Percentiles rank a stretch among this genome's conserved stretches.
Conservation (phyloP, 2,329 filamentous ascomycete genomes). For the Passalora sequoiae region DNA sequence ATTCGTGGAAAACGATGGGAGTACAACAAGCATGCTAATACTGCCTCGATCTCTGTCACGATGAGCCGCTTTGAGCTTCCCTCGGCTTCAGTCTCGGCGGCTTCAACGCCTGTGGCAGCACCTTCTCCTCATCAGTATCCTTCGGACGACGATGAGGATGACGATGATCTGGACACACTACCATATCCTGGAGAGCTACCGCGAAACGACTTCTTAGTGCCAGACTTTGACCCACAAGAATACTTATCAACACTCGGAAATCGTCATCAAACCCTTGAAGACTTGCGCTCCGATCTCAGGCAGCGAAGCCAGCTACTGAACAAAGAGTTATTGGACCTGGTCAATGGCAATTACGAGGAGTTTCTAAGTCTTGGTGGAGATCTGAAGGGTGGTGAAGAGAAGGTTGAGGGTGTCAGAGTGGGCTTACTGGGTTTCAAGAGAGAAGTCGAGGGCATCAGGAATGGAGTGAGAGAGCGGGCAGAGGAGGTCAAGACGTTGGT, state of each 20-base stretch:
- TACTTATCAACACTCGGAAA: slow-evolving; percentile 81
- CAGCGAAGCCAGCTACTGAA: slow-evolving; percentile 73
- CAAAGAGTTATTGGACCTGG: slow-evolving; percentile 84
- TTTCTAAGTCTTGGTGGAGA: slow-evolving; percentile 80
- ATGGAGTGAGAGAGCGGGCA: slow-evolving; percentile 58
- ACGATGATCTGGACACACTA: slow-evolving; percentile 61
- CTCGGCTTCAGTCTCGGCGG: slow-evolving; percentile 20
- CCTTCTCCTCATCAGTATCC: slow-evolving; percentile 39
- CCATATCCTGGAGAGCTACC: slow-evolving; percentile 85
- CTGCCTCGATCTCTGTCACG: not conserved
- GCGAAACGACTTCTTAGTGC: slow-evolving; percentile 72
- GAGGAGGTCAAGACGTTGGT: slow-evolving; percentile 59
- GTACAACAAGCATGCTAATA: not conserved
- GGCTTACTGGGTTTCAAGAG: slow-evolving; percentile 79
- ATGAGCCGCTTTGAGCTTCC: slow-evolving; percentile 50
- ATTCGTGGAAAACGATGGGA: too few species aligned
- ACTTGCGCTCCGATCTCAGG: slow-evolving; percentile 79
- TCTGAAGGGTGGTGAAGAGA: slow-evolving; percentile 81
- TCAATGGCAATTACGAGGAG: slow-evolving; percentile 90
- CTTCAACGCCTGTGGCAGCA: slow-evolving; percentile 39
- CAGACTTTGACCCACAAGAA: slow-evolving; percentile 68
- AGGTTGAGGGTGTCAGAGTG: slow-evolving; percentile 82
- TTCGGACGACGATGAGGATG: slow-evolving; percentile 44
- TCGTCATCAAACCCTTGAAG: slow-evolving; percentile 92
- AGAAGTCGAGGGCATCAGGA: slow-evolving; percentile 70